A percentile compares a stretch with the other conserved stretches of the same genome.
These are phyloP conservation scores for Aspergillus neotritici DNA, from an alignment of 2,329 filamentous ascomycete species.

Conservation along the genomic window DNA sequence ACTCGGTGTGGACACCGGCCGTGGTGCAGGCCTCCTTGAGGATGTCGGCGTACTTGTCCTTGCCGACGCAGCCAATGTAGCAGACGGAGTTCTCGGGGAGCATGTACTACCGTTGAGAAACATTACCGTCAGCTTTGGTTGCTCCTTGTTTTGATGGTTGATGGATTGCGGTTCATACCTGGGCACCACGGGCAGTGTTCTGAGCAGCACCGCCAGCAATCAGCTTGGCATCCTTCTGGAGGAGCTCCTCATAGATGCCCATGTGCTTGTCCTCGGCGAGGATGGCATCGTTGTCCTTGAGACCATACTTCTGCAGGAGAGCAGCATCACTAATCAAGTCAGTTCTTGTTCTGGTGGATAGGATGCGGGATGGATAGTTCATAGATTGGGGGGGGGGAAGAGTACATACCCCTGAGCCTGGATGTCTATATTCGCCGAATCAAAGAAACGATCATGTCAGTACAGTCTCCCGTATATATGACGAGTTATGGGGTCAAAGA, in stretches of 20 bases:
- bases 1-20: slow-evolving; percentile 87
- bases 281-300: slow-evolving; percentile 97
- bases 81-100: slow-evolving; percentile 83
- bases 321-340: slow-evolving; percentile 60
- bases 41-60: slow-evolving; percentile 91
- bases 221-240: slow-evolving; percentile 86
- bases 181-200: slow-evolving; percentile 92
- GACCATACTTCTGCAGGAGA: slow-evolving; percentile 82
- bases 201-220: slow-evolving; percentile 95
- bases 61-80: slow-evolving; percentile 88
- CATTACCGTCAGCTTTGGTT: neutral
- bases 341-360: slow-evolving; percentile 1
- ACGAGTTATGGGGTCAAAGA: neutral
- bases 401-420: slow-evolving; percentile 63
- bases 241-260: slow-evolving; percentile 76
- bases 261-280: slow-evolving; percentile 89
- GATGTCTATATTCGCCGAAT: slow-evolving; percentile 59
- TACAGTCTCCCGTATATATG: neutral
- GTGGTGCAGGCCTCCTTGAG: slow-evolving; percentile 79
- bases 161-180: slow-evolving; percentile 43
- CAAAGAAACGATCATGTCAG: slow-evolving; percentile 12
- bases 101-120: slow-evolving; percentile 66
- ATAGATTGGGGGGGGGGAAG: too few species aligned
- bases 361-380: neutral
- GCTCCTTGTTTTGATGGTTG: too few species aligned